These are phyloP conservation scores for Fusarium chuoi DNA, from an alignment of 2,329 filamentous ascomycete genomes.

Conservation along the genomic window DNA sequence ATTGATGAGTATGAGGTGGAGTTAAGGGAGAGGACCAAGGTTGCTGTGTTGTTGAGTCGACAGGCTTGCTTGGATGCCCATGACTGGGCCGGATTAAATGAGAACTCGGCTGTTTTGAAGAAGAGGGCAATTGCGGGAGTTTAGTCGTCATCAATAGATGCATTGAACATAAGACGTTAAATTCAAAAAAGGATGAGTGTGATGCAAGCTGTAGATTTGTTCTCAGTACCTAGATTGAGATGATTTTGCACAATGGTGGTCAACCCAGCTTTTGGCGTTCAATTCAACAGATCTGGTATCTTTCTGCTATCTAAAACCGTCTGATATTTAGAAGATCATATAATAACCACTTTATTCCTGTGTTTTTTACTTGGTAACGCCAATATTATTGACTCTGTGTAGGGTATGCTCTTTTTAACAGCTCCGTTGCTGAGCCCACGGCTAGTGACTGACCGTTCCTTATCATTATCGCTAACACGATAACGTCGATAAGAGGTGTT, in stretches of 20 bases:
- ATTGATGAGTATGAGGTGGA: not conserved
- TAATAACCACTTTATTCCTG: not conserved
- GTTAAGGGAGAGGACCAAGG: not conserved
- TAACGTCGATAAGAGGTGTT: not conserved
- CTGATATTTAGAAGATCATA: no score
- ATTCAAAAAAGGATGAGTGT: rapidly evolving
- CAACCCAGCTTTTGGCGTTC: not conserved
- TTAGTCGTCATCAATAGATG: rapidly evolving
- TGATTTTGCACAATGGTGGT: rapidly evolving
- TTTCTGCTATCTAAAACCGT: no score
- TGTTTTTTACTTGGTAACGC: not conserved
- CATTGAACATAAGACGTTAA: rapidly evolving
- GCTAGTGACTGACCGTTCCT: not conserved
- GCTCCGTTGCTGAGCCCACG: not conserved
- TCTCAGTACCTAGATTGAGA: rapidly evolving
- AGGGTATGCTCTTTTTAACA: not conserved
- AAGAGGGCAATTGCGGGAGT: not conserved
- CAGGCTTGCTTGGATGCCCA: slow-evolving; percentile 15
- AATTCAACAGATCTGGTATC: no score
- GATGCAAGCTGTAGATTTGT: rapidly evolving
- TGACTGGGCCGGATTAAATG: slow-evolving; percentile 3
- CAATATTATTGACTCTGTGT: rapidly evolving
- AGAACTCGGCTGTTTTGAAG: slow-evolving; percentile 8
- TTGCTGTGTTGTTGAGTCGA: slow-evolving; percentile 4
- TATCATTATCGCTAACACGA: no score